Evolutionary conservation across 2,329 filamentous ascomycete genomes (phyloP).

Genomic region (Hypoxylon sp.): DNA sequence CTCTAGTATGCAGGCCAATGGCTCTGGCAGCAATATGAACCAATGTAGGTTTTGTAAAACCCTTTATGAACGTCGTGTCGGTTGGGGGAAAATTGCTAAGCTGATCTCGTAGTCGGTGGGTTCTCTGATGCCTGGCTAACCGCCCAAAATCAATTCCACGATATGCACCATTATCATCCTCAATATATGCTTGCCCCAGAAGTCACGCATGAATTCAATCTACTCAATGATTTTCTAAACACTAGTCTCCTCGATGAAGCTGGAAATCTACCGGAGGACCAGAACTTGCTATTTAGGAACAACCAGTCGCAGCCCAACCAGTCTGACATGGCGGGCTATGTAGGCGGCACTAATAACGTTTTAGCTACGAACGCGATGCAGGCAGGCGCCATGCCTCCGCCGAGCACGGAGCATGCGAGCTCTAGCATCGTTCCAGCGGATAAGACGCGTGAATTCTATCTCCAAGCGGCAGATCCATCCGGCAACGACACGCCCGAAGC

Average conservation of each 20-base stretch:
- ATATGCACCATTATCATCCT: slow-evolving; percentile 94
- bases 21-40: slow-evolving; percentile 75
- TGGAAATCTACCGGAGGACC: slow-evolving; percentile 78
- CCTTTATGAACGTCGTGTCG: slow-evolving; percentile 49
- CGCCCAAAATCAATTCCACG: slow-evolving; percentile 87
- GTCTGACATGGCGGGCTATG: slow-evolving; percentile 65
- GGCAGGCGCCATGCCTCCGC: slow-evolving; percentile 63
- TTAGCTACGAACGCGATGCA: slow-evolving; percentile 57
- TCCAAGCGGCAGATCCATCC: slow-evolving; percentile 94
- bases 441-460: slow-evolving; percentile 89
- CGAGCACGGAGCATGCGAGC: slow-evolving; percentile 61
- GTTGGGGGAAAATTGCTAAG: slow-evolving; percentile 48
- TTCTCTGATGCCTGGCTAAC: slow-evolving; percentile 87
- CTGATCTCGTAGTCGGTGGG: slow-evolving; percentile 73
- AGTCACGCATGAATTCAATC: slow-evolving; percentile 95
- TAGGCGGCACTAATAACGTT: slow-evolving; percentile 54
- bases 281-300: slow-evolving; percentile 61
- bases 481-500: slow-evolving; percentile 89
- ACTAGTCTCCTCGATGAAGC: slow-evolving; percentile 91
- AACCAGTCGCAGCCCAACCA: slow-evolving; percentile 56
- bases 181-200: slow-evolving; percentile 95
- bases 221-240: slow-evolving; percentile 96
- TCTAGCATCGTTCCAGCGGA: slow-evolving; percentile 74
- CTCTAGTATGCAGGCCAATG: slow-evolving; percentile 75
- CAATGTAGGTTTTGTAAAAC: slow-evolving; percentile 75